These are phyloP conservation scores for Cordyceps sp. DNA, from an alignment of 2,329 filamentous ascomycete genomes.

Conservation along the genomic window DNA sequence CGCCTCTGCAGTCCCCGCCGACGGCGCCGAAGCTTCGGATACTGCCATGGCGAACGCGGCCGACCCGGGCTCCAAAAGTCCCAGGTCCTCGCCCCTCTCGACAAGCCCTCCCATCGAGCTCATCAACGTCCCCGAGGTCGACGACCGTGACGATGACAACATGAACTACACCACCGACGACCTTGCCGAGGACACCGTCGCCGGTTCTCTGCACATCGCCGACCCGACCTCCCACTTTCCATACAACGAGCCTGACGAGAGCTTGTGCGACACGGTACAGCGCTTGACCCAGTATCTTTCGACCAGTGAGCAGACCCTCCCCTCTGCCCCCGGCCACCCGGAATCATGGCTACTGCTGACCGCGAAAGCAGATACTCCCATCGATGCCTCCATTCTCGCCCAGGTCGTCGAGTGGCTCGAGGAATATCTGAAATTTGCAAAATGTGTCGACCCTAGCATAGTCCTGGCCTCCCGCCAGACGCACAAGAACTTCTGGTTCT, in stretches of 20 bases:
- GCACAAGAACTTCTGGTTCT: conserved; percentile 32
- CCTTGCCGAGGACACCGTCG: conserved; percentile 8
- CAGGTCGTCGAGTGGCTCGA: conserved; percentile 33
- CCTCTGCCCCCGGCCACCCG: neutral
- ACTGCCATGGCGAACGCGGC: neutral
- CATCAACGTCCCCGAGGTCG: conserved; percentile 19
- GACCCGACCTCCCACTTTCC: conserved; percentile 32
- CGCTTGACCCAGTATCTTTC: conserved; percentile 20
- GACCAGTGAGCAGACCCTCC: conserved; percentile 9
- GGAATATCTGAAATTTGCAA: conserved; percentile 25
- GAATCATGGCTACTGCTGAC: no score
- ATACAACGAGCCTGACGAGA: conserved; percentile 18
- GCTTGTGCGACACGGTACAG: conserved; percentile 14
- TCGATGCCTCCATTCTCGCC: conserved; percentile 26
- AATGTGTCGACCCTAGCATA: conserved; percentile 13
- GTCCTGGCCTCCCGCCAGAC: conserved; percentile 25
- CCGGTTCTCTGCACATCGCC: conserved; percentile 6
- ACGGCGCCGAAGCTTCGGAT: no score
- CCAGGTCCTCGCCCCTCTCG: conserved; percentile 1
- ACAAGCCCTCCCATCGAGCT: conserved; percentile 27
- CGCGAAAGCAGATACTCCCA: conserved; percentile 18
- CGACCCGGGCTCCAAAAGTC: neutral
- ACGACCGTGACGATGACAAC: conserved; percentile 13
- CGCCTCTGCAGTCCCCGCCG: neutral
- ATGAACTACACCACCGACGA: conserved; percentile 14